phyloP scores from a whole-genome alignment of 1,139 yeast species.

The Kurtzmaniella natalensis region DNA sequence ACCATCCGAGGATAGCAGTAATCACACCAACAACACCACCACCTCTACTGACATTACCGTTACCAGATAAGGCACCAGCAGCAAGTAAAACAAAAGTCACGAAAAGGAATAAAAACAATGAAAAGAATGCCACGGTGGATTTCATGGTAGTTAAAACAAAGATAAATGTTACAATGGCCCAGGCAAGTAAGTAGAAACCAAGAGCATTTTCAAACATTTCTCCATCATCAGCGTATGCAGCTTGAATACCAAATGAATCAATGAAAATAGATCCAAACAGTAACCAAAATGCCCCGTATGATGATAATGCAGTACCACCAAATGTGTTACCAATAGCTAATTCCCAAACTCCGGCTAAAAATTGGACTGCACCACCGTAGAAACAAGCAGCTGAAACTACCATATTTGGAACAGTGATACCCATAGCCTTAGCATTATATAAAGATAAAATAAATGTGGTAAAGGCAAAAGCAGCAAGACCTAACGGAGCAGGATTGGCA shows the following conservation, averaged over 20 bases:
- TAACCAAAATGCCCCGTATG: constrained; percentile 44
- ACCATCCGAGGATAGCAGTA: constrained; percentile 39
- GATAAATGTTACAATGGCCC: constrained; percentile 43
- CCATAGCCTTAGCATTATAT: constrained; percentile 38
- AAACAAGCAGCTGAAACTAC: constrained; percentile 42
- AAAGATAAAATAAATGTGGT: constrained; percentile 48
- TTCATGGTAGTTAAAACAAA: constrained; percentile 37
- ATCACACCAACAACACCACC: constrained; percentile 43
- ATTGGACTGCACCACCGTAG: constrained; percentile 45
- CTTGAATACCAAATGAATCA: constrained; percentile 47
- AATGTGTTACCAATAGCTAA: constrained; percentile 35
- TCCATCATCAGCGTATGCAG: constrained; percentile 46
- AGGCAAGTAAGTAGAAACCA: constrained; percentile 40
- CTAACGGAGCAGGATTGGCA: constrained; percentile 63
- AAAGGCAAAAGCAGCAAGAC: constrained; percentile 49
- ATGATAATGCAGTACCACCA: constrained; percentile 38
- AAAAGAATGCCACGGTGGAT: constrained; percentile 38
- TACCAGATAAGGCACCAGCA: constrained; percentile 35
- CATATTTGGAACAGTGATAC: constrained; percentile 28
- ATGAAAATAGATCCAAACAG: constrained; percentile 33
- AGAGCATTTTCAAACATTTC: constrained; percentile 29
- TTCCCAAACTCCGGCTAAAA: constrained; percentile 53
- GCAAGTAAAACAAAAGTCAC: constrained; percentile 40
- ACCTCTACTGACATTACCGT: constrained; percentile 27
- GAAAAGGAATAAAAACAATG: constrained; percentile 31